Evolutionary conservation across 2,329 filamentous ascomycete genomes (phyloP).

Genomic region (Fusarium miscanthi): DNA sequence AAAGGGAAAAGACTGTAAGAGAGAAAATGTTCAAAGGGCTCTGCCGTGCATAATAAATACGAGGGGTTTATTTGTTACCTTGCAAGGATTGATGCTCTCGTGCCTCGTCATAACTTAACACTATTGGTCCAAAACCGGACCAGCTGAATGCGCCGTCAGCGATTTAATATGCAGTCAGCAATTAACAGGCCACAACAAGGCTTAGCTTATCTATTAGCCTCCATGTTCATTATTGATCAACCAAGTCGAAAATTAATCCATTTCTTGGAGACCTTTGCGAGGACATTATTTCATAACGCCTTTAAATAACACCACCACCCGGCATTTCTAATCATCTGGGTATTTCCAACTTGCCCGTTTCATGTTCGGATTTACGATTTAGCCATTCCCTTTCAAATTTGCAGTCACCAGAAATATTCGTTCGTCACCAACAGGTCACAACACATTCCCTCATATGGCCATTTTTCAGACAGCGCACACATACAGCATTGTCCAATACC

Average conservation of each 20-base stretch:
- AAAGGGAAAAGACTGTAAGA: not conserved
- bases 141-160: not conserved
- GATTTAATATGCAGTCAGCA: not conserved
- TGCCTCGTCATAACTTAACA: not conserved
- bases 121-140: not conserved
- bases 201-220: not conserved
- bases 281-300: not conserved
- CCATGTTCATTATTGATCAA: not conserved
- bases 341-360: not conserved
- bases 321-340: not conserved
- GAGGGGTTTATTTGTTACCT: not conserved
- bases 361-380: accelerated
- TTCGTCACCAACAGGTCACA: not conserved
- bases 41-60: not conserved
- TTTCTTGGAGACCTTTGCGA: not conserved
- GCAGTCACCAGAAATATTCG: not conserved
- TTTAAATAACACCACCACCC: not conserved
- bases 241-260: not conserved
- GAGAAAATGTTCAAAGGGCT: not conserved
- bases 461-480: not conserved
- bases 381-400: too few species aligned
- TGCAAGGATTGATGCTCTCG: not conserved
- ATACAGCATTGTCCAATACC: not conserved
- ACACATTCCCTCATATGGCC: too few species aligned
- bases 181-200: not conserved